These are phyloP conservation scores for Zygotorulaspora danielsina DNA, from an alignment of 805 yeast genomes.

Conservation along the genomic window DNA sequence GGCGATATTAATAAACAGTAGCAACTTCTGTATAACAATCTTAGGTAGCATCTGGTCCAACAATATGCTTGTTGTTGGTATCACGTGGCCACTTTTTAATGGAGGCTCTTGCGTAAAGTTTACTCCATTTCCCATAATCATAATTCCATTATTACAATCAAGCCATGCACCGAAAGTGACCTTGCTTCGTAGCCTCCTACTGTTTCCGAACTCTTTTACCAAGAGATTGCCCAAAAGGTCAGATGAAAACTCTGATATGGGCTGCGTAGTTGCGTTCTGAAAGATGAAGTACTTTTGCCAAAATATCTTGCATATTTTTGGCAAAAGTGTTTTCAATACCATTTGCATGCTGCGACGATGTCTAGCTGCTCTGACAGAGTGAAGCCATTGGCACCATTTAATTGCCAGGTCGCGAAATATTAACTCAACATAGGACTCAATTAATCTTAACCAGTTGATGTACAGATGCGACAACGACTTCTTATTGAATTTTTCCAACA, in stretches of 20 bases:
- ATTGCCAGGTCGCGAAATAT: conserved; percentile 16
- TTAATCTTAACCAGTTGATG: conserved; percentile 15
- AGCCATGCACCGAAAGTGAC: conserved; percentile 21
- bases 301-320: conserved; percentile 7
- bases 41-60: conserved; percentile 10
- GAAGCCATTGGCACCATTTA: conserved; percentile 22
- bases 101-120: not conserved
- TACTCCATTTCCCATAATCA: conserved; percentile 19
- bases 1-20: conserved; percentile 24
- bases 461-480: conserved; percentile 10
- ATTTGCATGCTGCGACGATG: conserved; percentile 11
- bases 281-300: conserved; percentile 16
- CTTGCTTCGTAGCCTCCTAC: not conserved
- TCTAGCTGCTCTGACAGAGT: conserved; percentile 12
- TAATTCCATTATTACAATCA: conserved; percentile 22
- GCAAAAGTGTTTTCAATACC: conserved; percentile 8
- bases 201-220: not conserved
- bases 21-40: conserved; percentile 13
- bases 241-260: conserved; percentile 12
- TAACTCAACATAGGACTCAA: conserved; percentile 19
- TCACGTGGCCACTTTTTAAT: conserved; percentile 4
- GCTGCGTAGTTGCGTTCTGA: conserved; percentile 7
- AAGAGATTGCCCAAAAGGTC: conserved; percentile 1
- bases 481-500: conserved; percentile 11
- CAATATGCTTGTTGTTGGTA: conserved; percentile 17